Conservation (phyloP, 1,284 basidiomycete species). For the Pascua sp. region DNA sequence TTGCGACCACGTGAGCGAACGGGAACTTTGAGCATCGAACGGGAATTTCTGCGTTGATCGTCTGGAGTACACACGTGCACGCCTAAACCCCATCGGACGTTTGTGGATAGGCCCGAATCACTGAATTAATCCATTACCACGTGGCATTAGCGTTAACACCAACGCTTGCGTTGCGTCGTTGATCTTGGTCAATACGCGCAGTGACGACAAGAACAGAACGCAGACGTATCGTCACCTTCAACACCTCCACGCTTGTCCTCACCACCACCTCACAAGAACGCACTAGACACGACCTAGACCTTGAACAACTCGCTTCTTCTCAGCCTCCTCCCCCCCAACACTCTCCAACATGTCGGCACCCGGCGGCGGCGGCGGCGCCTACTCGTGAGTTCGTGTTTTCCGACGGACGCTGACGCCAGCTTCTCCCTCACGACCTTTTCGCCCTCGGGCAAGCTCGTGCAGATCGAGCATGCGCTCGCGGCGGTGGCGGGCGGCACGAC, state of each 20-base stretch:
- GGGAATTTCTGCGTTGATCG: background rate
- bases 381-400: conserved; percentile 44
- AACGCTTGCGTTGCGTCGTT: conserved; percentile 8
- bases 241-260: no score
- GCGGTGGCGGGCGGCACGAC: conserved; percentile 96
- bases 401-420: conserved; percentile 53
- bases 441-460: conserved; percentile 94
- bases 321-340: background rate
- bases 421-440: conserved; percentile 99
- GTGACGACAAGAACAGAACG: no score
- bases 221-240: no score
- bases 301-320: no score
- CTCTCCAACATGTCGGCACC: conserved; percentile 43
- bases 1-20: background rate
- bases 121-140: background rate
- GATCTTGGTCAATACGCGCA: background rate
- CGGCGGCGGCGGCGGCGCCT: conserved; percentile 47
- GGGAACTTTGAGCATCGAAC: background rate
- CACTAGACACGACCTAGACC: no score
- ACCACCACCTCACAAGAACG: no score
- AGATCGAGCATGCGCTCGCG: conserved; percentile 98
- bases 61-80: no score
- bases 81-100: no score
- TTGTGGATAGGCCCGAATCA: no score
- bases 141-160: background rate